Conservation (phyloP, 495 filamentous ascomycete genomes). For the Apiosordaria backusii region DNA sequence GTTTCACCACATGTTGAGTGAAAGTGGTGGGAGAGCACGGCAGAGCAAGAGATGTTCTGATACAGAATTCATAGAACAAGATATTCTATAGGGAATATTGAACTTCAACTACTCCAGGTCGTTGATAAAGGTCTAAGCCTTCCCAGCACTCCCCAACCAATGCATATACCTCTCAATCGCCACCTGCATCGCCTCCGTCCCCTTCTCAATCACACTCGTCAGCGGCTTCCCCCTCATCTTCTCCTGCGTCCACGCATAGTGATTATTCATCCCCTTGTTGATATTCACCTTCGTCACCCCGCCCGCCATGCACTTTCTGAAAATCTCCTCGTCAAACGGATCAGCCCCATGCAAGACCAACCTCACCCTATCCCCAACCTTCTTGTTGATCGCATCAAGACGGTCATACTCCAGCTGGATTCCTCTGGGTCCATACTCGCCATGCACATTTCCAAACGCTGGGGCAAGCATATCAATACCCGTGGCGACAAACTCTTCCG, state of each 20-base stretch:
- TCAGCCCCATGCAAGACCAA: conserved; percentile 78
- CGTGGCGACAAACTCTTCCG: conserved; percentile 69
- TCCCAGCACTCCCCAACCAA: conserved; percentile 63
- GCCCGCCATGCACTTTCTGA: conserved; percentile 61
- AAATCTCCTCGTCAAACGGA: conserved; percentile 66
- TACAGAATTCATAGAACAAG: too few relatives aligned
- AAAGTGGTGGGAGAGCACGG: too few relatives aligned
- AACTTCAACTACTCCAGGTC: background rate
- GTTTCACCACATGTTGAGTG: too few relatives aligned
- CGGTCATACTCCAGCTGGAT: conserved; percentile 72
- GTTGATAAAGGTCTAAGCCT: conserved; percentile 40
- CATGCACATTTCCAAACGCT: conserved; percentile 84
- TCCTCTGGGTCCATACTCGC: conserved; percentile 71
- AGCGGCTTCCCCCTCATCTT: conserved; percentile 67
- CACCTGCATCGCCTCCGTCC: conserved; percentile 69
- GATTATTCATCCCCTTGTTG: conserved; percentile 75
- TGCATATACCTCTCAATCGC: conserved; percentile 73
- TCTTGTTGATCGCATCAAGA: conserved; percentile 58
- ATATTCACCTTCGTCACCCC: conserved; percentile 80
- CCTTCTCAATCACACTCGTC: conserved; percentile 68
- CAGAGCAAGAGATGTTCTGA: too few relatives aligned
- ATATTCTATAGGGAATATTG: background rate
- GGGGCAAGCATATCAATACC: conserved; percentile 83
- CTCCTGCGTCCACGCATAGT: conserved; percentile 60
- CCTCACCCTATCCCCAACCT: conserved; percentile 58